Percentiles rank a stretch among this genome's conserved stretches.
These are phyloP conservation scores for Exophiala phaeomuriformis DNA, from an alignment of 2,329 filamentous ascomycete genomes.

Conservation along the genomic window DNA sequence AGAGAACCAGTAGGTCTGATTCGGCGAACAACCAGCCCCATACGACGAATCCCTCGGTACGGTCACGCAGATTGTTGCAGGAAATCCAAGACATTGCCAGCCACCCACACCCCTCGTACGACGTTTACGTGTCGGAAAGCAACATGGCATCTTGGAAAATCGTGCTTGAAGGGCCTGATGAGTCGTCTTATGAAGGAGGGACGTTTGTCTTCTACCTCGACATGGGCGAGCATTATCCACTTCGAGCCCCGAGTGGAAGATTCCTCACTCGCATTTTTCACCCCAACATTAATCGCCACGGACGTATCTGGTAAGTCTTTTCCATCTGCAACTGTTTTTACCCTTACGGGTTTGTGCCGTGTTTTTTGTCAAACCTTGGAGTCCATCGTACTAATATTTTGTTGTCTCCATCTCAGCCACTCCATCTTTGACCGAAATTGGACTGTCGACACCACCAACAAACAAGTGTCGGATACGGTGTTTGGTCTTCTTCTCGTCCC, in stretches of 20 bases:
- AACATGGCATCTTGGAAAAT: slow-evolving; percentile 39
- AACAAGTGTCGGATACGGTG: slow-evolving; percentile 31
- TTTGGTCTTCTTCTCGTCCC: slow-evolving; percentile 33
- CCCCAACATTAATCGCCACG: slow-evolving; percentile 36
- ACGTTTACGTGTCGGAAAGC: slow-evolving; percentile 36
- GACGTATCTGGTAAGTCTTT: slow-evolving; percentile 32
- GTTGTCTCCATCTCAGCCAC: slow-evolving; percentile 3
- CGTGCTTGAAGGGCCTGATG: slow-evolving; percentile 33
- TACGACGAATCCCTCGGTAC: background rate
- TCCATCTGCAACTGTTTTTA: background rate
- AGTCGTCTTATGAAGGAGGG: slow-evolving; percentile 30
- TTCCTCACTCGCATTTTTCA: slow-evolving; percentile 36
- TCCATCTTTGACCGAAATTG: slow-evolving; percentile 30
- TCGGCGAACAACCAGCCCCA: background rate
- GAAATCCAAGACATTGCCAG: slow-evolving; percentile 33
- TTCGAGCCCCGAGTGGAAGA: slow-evolving; percentile 32
- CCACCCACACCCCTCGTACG: slow-evolving; percentile 31
- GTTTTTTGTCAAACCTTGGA: background rate
- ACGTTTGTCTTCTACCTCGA: slow-evolving; percentile 35
- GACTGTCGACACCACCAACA: slow-evolving; percentile 32
- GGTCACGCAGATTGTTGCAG: slow-evolving; percentile 7
- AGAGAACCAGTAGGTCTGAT: slow-evolving; percentile 1
- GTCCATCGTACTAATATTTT: too few relatives aligned
- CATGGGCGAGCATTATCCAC: slow-evolving; percentile 34
- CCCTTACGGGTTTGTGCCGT: background rate